These are phyloP conservation scores for Hordeum vulgare DNA, from an alignment of 176 grass and related monocot species.

Conservation along the genomic window DNA sequence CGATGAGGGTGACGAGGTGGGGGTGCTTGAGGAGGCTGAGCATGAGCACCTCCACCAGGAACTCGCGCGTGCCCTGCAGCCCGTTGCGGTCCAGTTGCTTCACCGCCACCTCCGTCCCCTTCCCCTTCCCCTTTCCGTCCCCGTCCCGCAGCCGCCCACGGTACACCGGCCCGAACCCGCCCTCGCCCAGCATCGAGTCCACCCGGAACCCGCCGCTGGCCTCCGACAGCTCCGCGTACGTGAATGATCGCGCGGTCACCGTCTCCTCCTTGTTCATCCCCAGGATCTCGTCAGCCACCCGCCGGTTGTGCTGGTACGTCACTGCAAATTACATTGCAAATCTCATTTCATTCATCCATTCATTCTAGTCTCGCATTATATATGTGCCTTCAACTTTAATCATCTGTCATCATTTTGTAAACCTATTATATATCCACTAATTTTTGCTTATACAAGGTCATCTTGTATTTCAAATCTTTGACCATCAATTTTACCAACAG, in stretches of 20 bases:
- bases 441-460: too few relatives aligned
- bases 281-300: conserved; percentile 43
- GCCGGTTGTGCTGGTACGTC: conserved; percentile 22
- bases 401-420: too few relatives aligned
- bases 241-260: conserved; percentile 33
- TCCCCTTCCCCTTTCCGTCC: too few relatives aligned
- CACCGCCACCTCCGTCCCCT: conserved; percentile 16
- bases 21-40: conserved; percentile 39
- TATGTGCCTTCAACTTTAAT: background rate
- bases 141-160: background rate
- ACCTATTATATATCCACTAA: too few relatives aligned
- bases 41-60: conserved; percentile 40
- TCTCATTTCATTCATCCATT: background rate
- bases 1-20: conserved; percentile 36
- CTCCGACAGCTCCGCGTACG: conserved; percentile 27
- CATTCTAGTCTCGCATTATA: too few relatives aligned
- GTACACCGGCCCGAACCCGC: conserved; percentile 40
- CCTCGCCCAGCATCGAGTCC: conserved; percentile 39
- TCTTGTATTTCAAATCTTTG: too few relatives aligned
- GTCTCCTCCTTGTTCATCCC: conserved; percentile 40
- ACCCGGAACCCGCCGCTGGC: conserved; percentile 32
- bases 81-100: conserved; percentile 51
- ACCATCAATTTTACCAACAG: too few relatives aligned
- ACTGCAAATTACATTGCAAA: conserved; percentile 4
- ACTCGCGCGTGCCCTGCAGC: conserved; percentile 43